Conservation (phyloP, 1,139 yeast species). For the Kurtzmaniella quercitrusa region DNA sequence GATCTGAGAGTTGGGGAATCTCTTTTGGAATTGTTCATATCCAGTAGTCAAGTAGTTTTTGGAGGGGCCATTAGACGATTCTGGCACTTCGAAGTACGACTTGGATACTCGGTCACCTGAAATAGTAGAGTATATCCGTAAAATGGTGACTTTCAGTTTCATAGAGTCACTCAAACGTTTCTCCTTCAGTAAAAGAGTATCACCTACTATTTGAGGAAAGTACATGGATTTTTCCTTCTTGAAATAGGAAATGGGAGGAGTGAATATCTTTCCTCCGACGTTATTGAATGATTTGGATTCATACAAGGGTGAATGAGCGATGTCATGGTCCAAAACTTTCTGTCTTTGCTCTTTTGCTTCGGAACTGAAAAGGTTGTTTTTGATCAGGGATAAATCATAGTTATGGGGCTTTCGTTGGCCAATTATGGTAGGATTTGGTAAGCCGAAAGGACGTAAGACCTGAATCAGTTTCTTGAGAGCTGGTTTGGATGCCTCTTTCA, state of each 20-base stretch:
- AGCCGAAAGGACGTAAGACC: slow-evolving; percentile 40
- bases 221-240: slow-evolving; percentile 68
- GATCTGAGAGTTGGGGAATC: slow-evolving; percentile 56
- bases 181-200: slow-evolving; percentile 43
- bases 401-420: slow-evolving; percentile 19
- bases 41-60: slow-evolving; percentile 31
- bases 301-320: slow-evolving; percentile 82
- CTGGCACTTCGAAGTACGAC: slow-evolving; percentile 45
- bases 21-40: slow-evolving; percentile 23
- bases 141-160: slow-evolving; percentile 54
- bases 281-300: slow-evolving; percentile 76
- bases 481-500: slow-evolving; percentile 25
- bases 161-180: slow-evolving; percentile 33
- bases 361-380: slow-evolving; percentile 26
- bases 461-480: slow-evolving; percentile 23
- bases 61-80: slow-evolving; percentile 19
- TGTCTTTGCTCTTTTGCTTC: slow-evolving; percentile 54
- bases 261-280: slow-evolving; percentile 80
- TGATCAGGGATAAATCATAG: slow-evolving; percentile 19
- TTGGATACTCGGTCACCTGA: slow-evolving; percentile 70
- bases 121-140: slow-evolving; percentile 63
- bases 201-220: slow-evolving; percentile 79
- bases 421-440: slow-evolving; percentile 27
- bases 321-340: slow-evolving; percentile 60
- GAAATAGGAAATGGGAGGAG: slow-evolving; percentile 76